Base-by-base conservation (phyloP, 345 rosid species). In the Acer campestre region DNA sequence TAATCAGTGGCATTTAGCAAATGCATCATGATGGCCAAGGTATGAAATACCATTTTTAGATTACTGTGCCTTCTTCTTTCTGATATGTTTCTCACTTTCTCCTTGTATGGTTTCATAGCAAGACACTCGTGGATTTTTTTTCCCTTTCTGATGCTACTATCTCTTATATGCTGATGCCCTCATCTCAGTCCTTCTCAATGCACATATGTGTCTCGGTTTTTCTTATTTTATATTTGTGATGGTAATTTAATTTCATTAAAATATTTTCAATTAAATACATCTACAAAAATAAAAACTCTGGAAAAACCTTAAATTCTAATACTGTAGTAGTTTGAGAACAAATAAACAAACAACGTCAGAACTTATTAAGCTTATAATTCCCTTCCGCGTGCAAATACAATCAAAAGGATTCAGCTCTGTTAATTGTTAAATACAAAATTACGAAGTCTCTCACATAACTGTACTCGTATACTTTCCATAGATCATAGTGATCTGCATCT, bases 1-100 rank as follows among this genome's bases (percentile, higher is more conserved):
- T 64, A 93, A 88, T 82, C 84, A 80, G 78, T 95, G 99, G 98
- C 77, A 79, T 79, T 75, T 89, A 2, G 77, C 44, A 62, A 79
- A 78, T 79, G 23, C 55, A 40, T 23, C 83, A 74, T 75, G 69
- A 84, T 40, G 58, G 9, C 64, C 35, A 72, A 70, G 83, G 79
- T 70, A 71, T 10, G 25, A 22, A 61, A 31, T 6, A 63, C 20
- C 16, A 77, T 29, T 51, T 53, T 25, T 46, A 61, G 31, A 61
- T 61, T 66, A 23, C 68, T 62, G 11, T 3, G 58, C 11, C 58
- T 65, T 7, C 62, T 65, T 48, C 22, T 17, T 46, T 29, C 31
- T 58, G 22, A 16, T 20, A 40, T 53, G 20, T 59, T 38, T 73
- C 18, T 6, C 75, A 25, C 27, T 25, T 25, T 25, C 27, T 25